These are phyloP conservation scores for Kwoniella botswanensis DNA, from an alignment of 768 basidiomycete genomes.

Conservation along the genomic window DNA sequence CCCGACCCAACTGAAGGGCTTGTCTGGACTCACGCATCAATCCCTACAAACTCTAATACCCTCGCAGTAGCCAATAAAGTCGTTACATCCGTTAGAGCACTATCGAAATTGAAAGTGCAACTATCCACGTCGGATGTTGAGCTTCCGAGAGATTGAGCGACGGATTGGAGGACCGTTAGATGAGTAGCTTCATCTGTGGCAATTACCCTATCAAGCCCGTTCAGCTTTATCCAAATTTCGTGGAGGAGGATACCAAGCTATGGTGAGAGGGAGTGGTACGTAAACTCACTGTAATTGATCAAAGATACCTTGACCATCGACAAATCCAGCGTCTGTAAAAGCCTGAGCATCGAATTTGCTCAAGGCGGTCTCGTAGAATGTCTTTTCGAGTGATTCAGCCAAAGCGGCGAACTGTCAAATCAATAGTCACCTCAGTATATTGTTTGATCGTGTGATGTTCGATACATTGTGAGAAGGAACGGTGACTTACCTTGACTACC, in stretches of 20 bases:
- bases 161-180: conserved; percentile 25
- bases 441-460: too few species aligned
- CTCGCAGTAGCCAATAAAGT: conserved; percentile 37
- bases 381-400: conserved; percentile 35
- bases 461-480: too few species aligned
- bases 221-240: too few species aligned
- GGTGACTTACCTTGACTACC: conserved; percentile 22
- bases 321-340: conserved; percentile 28
- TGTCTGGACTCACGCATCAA: conserved; percentile 28
- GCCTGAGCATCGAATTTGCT: conserved; percentile 31
- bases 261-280: background rate
- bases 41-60: conserved; percentile 38
- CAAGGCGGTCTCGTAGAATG: conserved; percentile 37
- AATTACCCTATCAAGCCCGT: conserved; percentile 19
- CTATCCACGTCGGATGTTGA: conserved; percentile 17
- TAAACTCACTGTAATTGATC: conserved; percentile 24
- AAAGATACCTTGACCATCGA: conserved; percentile 22
- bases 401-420: conserved; percentile 28
- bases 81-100: conserved; percentile 23
- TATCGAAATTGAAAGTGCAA: conserved; percentile 37
- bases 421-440: background rate
- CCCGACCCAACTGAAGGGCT: too few species aligned
- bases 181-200: conserved; percentile 30
- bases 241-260: too few species aligned
- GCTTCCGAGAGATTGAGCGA: conserved; percentile 23